Base-by-base conservation (phyloP, 1,284 basidiomycete species). In the Ustilago loliicola region DNA sequence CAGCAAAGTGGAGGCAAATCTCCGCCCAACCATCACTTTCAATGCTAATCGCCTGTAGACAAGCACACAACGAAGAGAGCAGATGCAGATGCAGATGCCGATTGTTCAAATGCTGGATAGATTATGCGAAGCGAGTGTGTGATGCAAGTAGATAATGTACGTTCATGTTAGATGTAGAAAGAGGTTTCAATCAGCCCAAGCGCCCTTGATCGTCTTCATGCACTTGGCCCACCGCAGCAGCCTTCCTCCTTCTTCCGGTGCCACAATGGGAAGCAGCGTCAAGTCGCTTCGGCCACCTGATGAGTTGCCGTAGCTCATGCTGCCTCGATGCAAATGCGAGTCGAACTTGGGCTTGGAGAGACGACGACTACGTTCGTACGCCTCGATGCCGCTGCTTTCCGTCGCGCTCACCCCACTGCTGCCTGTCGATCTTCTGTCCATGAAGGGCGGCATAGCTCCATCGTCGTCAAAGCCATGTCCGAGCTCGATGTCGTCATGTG, bases 231-330 rank as follows among this genome's bases (percentile, higher is more conserved):
- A 98, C 66, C 88, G 87, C 45, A 88, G 87, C 63, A 97, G 87
- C 61, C 95, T 89, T 1, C 94, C 94, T 56, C 88, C 87, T 87
- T 97, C 96, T 90, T 93, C 94, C 8, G 90, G 88, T 85, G 94
- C 94, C 4, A 97, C 88, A 75, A 93, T 92, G 3, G 92, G 91
- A 78, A 94, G 86, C 40, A 83, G 61, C 50, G 63, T 76, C 45
- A 77, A 52, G n/a, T 75, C 67, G 51, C 53, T 62, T 27, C 61
- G 56, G 25, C 63, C 72, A 11, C 82, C 84, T 47, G 83, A 82
- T 51, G 82, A 73, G 29, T 86, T 82, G 52, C 82, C 79, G 66
- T 82, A 76, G 64, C 84, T 73, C 54, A 84, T 83, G 52, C 81
- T 70, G 52, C 85, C 66, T 51, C 76, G 51, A 42, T 67, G 59